These are phyloP conservation scores for Sambucus nigra DNA, from an alignment of 129 eudicot genomes.

Conservation along the genomic window DNA sequence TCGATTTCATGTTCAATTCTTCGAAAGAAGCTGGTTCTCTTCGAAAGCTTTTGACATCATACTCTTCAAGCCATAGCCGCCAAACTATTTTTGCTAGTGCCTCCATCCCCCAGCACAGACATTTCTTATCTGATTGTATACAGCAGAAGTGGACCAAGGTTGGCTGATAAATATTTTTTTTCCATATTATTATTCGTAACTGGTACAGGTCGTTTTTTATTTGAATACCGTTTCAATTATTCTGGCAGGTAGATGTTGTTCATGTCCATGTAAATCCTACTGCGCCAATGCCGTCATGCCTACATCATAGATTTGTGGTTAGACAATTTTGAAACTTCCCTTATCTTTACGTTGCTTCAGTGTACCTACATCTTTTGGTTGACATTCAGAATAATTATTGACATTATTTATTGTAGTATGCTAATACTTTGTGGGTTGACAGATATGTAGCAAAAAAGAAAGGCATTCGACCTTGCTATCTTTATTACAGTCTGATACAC, in stretches of 20 bases:
- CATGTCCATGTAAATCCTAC: conserved; percentile 84
- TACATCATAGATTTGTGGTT: conserved; percentile 74
- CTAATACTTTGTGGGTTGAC: conserved; percentile 23
- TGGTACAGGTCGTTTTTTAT: conserved; percentile 4
- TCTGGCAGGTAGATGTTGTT: conserved; percentile 58
- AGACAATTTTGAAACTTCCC: conserved; percentile 15
- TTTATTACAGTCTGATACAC: conserved; percentile 64
- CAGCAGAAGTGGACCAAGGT: conserved; percentile 99
- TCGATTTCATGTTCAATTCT: conserved; percentile 91
- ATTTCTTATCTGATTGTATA: conserved; percentile 72
- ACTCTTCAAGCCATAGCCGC: conserved; percentile 52
- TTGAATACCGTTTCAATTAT: conserved; percentile 8
- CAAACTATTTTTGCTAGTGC: conserved; percentile 96
- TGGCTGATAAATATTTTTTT: conserved; percentile 2
- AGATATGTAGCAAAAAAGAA: conserved; percentile 61
- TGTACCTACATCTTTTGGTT: background rate
- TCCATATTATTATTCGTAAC: background rate
- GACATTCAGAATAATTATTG: background rate
- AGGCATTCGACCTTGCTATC: conserved; percentile 45
- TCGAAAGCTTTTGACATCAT: conserved; percentile 59
- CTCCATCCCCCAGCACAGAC: conserved; percentile 87
- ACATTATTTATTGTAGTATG: background rate
- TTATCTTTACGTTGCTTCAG: background rate
- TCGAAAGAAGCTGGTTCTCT: conserved; percentile 62
- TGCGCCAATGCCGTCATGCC: conserved; percentile 83